Base-by-base conservation (phyloP, 768 basidiomycete genomes). In the Naganishia vaughanmartiniae region DNA sequence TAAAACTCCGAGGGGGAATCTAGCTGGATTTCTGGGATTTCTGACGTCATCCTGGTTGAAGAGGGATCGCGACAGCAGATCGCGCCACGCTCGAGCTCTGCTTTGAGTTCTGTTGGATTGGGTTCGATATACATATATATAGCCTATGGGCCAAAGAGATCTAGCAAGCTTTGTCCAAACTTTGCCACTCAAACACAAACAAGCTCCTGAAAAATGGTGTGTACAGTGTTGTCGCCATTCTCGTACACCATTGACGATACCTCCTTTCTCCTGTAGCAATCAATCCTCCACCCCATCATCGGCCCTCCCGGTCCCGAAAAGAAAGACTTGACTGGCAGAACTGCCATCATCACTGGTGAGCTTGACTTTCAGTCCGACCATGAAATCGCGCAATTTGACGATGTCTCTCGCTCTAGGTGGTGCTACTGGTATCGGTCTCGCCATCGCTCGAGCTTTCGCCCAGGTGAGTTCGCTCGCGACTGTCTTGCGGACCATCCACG, bases 281-380 rank as follows among this genome's bases (percentile, higher is more conserved):
- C 74, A 42, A 70, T 78, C 19, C 75, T 79, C 45, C 72, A 75
- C 70, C 73, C 75, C 10, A 73, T 77, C 74, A 72, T 79, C 72
- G 79, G 79, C 63, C 79, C 77, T 24, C 57, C 73, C 6, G 74
- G 74, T 24, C 76, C 77, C 21, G 72, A 76, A n/a, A 67, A 68
- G 33, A 72, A 71, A 46, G 77, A 78, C 54, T 71, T 78, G 58
- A 72, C 72, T 11, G 77, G 77, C 56, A 73, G 73, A 33, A 67
- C 70, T 45, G 74, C 74, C 53, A 58, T 78, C 17, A 70, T 78
- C 69, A 78, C 77, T 28, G 75, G 77, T 53, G 73, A 69, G 74
- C 36, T 55, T 53, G 73, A 69, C 73, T 46, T 55, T 67, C 3
- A 2, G 28, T 24, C 46, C 42, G 14, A 21, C 3, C 28, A 9